Conservation (phyloP, 176 grass and related monocot species). For the Hsuehochloa calcarea region DNA sequence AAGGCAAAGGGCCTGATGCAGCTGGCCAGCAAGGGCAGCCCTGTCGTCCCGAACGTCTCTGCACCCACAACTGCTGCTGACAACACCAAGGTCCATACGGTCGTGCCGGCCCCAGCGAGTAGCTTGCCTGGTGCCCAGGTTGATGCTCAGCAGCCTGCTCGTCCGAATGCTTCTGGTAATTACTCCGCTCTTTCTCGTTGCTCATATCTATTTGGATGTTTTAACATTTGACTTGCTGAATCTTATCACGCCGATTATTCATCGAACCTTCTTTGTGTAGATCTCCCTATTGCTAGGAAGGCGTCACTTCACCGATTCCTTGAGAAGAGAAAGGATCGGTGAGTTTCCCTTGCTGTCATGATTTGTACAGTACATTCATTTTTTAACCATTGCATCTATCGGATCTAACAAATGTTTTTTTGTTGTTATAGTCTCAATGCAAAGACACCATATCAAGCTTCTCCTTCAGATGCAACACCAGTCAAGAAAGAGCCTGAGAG, state of each 20-base stretch:
- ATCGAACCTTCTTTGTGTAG: conserved; percentile 37
- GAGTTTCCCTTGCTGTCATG: conserved; percentile 7
- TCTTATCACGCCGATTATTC: not conserved
- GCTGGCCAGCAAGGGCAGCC: conserved; percentile 66
- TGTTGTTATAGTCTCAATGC: conserved; percentile 59
- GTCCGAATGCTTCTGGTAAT: conserved; percentile 68
- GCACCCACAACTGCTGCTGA: not conserved
- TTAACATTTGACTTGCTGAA: not conserved
- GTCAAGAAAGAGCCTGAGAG: conserved; percentile 59
- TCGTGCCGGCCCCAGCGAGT: conserved; percentile 19
- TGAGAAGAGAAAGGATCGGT: conserved; percentile 99
- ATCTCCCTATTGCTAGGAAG: conserved; percentile 91
- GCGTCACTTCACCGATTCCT: conserved; percentile 91
- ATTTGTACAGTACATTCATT: not conserved
- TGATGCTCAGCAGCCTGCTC: conserved; percentile 48
- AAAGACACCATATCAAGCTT: conserved; percentile 67
- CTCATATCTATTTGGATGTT: not conserved
- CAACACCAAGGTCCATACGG: conserved; percentile 16
- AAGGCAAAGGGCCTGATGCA: conserved; percentile 91
- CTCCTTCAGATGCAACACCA: conserved; percentile 36
- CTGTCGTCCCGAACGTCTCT: conserved; percentile 27
- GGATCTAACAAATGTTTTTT: conserved; percentile 24
- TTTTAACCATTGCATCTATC: not conserved
- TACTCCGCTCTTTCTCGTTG: not conserved
- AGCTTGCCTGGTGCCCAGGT: conserved; percentile 19